Conservation (phyloP, 2,329 filamentous ascomycete genomes). For the Xylaria sp. region DNA sequence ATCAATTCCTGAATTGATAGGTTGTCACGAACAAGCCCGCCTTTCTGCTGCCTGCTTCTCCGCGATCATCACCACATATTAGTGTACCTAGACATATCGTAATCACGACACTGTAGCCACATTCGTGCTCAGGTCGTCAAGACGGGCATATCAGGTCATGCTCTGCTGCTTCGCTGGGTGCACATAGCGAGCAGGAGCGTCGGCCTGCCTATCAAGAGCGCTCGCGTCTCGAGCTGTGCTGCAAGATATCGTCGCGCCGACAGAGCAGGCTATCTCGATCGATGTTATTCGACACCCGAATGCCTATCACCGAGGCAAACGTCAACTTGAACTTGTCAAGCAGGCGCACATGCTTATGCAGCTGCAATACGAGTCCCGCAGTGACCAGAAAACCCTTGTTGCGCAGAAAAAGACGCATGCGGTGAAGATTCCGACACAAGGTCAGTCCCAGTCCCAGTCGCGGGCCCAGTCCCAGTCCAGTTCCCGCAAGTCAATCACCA, state of each 20-base stretch:
- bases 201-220: neutral
- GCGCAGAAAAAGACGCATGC: constrained; percentile 11
- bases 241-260: neutral
- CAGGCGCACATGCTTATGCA: neutral
- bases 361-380: constrained; percentile 12
- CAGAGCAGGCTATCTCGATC: neutral
- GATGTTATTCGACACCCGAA: neutral
- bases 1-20: neutral
- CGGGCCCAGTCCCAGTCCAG: no score
- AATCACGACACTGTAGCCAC: neutral
- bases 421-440: constrained; percentile 17
- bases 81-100: neutral
- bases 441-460: constrained; percentile 7
- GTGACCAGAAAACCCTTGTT: constrained; percentile 13
- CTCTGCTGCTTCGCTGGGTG: neutral
- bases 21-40: neutral
- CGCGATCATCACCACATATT: neutral
- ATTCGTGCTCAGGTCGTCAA: no score
- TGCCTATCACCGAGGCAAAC: neutral
- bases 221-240: neutral
- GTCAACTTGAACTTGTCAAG: neutral
- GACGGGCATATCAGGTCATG: no score
- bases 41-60: neutral
- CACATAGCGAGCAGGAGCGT: neutral
- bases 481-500: neutral